These are phyloP conservation scores for Diphasiastrum complanatum DNA, from an alignment of 83 land plant genomes.

Conservation along the genomic window DNA sequence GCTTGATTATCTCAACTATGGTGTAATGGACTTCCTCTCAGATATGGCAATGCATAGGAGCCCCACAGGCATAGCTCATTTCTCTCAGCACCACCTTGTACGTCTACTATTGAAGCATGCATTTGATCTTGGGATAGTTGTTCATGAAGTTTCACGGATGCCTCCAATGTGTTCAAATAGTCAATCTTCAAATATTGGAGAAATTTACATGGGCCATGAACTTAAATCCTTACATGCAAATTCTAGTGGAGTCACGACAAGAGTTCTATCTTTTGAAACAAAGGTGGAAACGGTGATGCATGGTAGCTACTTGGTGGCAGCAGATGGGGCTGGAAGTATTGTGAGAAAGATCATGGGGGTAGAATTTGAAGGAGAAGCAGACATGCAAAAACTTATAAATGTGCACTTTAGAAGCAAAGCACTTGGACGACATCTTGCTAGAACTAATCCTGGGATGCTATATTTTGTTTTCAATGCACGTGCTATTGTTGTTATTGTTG, in stretches of 20 bases:
- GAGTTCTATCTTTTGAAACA: conserved; percentile 1
- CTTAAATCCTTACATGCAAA: conserved; percentile 5
- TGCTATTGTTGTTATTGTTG: conserved; percentile 19
- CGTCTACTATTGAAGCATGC: conserved; percentile 22
- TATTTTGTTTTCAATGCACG: conserved; percentile 19
- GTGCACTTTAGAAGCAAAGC: conserved; percentile 4
- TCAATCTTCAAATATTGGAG: background rate
- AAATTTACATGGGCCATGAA: conserved; percentile 23
- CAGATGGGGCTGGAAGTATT: conserved; percentile 28
- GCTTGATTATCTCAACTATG: conserved; percentile 1
- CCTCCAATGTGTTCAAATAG: background rate
- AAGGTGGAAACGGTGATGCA: conserved; percentile 4
- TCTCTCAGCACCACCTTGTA: conserved; percentile 34
- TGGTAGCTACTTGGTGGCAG: conserved; percentile 25
- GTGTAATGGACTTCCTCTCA: background rate
- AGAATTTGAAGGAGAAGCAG: conserved; percentile 13
- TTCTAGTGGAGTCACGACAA: conserved; percentile 16
- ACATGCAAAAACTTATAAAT: conserved; percentile 13
- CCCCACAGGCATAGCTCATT: conserved; percentile 36
- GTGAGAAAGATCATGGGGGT: conserved; percentile 2
- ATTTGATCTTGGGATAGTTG: background rate
- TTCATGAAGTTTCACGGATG: background rate
- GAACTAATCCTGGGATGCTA: conserved; percentile 21
- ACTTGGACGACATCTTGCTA: background rate
- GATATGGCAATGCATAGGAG: conserved; percentile 20